Conservation (phyloP, 371 early-diverging fungal species). For the Phascolomyces articulosus region DNA sequence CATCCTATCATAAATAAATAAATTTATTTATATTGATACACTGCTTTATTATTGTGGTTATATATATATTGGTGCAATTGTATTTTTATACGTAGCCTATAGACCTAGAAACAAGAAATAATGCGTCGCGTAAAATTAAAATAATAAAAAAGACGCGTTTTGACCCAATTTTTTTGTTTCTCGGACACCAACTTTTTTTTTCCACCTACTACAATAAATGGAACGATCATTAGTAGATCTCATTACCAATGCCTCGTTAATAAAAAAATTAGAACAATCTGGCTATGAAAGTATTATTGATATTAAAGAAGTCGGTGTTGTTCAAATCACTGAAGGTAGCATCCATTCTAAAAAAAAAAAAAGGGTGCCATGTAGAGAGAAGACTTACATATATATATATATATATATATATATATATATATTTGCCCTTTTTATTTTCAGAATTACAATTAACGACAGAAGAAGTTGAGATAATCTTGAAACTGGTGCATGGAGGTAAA, state of each 20-base stretch:
- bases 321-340: conserved; percentile 27
- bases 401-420: neutral
- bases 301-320: conserved; percentile 17
- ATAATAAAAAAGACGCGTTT: no score
- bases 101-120: no score
- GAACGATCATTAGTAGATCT: conserved; percentile 9
- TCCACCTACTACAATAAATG: neutral
- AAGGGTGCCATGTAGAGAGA: no score
- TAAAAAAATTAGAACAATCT: conserved; percentile 22
- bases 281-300: conserved; percentile 34
- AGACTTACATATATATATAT: no score
- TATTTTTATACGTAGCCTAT: no score
- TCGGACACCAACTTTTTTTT: no score
- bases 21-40: no score
- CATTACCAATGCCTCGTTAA: conserved; percentile 7
- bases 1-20: no score
- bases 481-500: conserved; percentile 18
- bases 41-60: no score
- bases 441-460: conserved; percentile 10
- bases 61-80: no score
- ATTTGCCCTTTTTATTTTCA: neutral
- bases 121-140: no score
- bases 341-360: no score
- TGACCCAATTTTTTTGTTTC: neutral
- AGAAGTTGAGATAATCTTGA: conserved; percentile 5